phyloP scores from a whole-genome alignment of 805 yeast species.

The Yarrowia osloensis region DNA sequence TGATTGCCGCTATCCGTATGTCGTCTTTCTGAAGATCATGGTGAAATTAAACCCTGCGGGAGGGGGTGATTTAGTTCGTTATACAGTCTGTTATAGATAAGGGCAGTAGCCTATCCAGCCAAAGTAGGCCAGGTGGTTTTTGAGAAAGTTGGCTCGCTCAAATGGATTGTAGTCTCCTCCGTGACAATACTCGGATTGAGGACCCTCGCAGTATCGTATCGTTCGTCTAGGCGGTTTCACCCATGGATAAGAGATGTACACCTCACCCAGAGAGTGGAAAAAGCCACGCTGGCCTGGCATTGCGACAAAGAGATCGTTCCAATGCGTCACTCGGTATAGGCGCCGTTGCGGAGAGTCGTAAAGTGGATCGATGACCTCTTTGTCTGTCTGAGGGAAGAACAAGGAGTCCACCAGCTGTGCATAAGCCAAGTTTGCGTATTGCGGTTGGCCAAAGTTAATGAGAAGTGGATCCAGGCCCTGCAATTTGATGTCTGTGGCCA shows the following conservation, averaged over 20 bases:
- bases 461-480: conserved; percentile 9
- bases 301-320: conserved; percentile 23
- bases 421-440: conserved; percentile 40
- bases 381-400: conserved; percentile 2
- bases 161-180: conserved; percentile 17
- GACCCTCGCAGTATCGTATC: conserved; percentile 12
- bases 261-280: conserved; percentile 16
- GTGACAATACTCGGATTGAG: conserved; percentile 16
- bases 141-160: conserved; percentile 21
- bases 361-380: conserved; percentile 6
- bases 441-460: conserved; percentile 35
- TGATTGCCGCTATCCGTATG: not conserved
- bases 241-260: conserved; percentile 16
- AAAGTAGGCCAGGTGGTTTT: conserved; percentile 21
- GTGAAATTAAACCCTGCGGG: not conserved
- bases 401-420: conserved; percentile 48
- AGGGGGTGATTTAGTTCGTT: not conserved
- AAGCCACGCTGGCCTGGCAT: not conserved
- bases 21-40: not conserved
- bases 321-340: conserved; percentile 1
- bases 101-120: conserved; percentile 22
- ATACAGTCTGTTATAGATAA: not conserved
- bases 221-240: not conserved
- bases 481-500: not conserved
- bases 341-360: conserved; percentile 22